Percentiles rank a stretch among this genome's conserved stretches.
Evolutionary conservation across 2,329 filamentous ascomycete genomes (phyloP).

Genomic region (Rachicladosporium sp.): DNA sequence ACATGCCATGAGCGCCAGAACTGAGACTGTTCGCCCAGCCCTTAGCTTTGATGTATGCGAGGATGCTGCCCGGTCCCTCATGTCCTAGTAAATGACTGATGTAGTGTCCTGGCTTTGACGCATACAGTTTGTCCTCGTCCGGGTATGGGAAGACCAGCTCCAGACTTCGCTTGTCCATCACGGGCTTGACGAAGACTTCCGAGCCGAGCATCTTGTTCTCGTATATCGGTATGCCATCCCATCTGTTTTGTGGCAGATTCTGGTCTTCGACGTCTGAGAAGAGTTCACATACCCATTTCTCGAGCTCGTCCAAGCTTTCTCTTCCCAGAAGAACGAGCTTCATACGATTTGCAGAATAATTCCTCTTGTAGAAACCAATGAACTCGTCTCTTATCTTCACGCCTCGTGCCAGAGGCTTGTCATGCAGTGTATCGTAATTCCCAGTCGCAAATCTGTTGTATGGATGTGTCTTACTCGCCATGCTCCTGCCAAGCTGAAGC

Average conservation of each 20-base stretch:
- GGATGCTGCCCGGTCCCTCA: conserved; percentile 82
- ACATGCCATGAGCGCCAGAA: conserved; percentile 62
- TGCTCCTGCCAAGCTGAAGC: conserved; percentile 74
- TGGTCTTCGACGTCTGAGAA: conserved; percentile 77
- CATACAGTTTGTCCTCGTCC: conserved; percentile 68
- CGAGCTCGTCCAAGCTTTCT: conserved; percentile 68
- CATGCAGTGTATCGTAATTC: conserved; percentile 75
- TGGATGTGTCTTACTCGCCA: conserved; percentile 79
- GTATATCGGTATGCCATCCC: conserved; percentile 51
- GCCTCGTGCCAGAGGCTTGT: conserved; percentile 62
- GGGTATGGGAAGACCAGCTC: conserved; percentile 75
- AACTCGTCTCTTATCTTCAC: conserved; percentile 83
- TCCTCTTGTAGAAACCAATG: conserved; percentile 77
- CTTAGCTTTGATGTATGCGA: conserved; percentile 79
- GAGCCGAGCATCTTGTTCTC: conserved; percentile 49
- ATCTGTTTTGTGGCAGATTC: conserved; percentile 56
- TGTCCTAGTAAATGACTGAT: conserved; percentile 83
- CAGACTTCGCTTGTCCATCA: conserved; percentile 73
- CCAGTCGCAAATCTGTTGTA: conserved; percentile 88
- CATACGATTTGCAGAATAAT: conserved; percentile 91
- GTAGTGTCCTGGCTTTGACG: conserved; percentile 73
- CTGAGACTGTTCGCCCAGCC: conserved; percentile 80
- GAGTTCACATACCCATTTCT: conserved; percentile 72
- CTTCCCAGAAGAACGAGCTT: conserved; percentile 78
- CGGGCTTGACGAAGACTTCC: conserved; percentile 78